Percentiles rank a stretch among this genome's conserved stretches.
Evolutionary conservation across 768 basidiomycete genomes (phyloP).

Genomic region (Pleurotus platypus): DNA sequence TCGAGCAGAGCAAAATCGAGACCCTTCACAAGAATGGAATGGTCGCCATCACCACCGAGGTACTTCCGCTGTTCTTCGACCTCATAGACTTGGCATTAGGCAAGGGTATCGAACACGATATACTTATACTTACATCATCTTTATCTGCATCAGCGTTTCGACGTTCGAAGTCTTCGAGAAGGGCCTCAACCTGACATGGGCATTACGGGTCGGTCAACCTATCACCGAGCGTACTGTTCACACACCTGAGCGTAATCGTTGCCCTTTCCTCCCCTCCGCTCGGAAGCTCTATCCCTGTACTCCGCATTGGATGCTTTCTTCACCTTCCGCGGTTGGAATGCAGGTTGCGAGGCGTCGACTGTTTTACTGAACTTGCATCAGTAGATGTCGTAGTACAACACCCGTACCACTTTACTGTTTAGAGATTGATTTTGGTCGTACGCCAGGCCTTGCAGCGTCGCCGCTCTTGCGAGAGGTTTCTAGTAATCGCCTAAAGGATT

Average conservation of each 20-base stretch:
- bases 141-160: conserved; percentile 53
- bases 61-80: conserved; percentile 73
- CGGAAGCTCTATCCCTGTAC: conserved; percentile 77
- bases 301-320: conserved; percentile 40
- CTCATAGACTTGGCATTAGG: conserved; percentile 27
- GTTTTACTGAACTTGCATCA: conserved; percentile 33
- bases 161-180: conserved; percentile 80
- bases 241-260: conserved; percentile 73
- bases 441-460: too few relatives aligned
- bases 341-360: conserved; percentile 49
- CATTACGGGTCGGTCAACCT: too few relatives aligned
- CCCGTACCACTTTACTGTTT: too few relatives aligned
- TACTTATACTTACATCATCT: conserved; percentile 43
- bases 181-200: conserved; percentile 62
- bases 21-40: conserved; percentile 86
- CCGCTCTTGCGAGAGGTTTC: neutral
- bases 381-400: too few relatives aligned
- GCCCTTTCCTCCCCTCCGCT: conserved; percentile 61
- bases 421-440: too few relatives aligned
- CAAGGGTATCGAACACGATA: neutral
- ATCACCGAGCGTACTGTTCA: neutral
- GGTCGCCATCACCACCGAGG: conserved; percentile 81
- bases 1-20: conserved; percentile 85
- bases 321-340: conserved; percentile 81
- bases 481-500: conserved; percentile 2